A percentile compares a stretch with the other conserved stretches of the same genome.
phyloP scores from a whole-genome alignment of 2,329 filamentous ascomycete genomes.

The Stemphylium beticola region DNA sequence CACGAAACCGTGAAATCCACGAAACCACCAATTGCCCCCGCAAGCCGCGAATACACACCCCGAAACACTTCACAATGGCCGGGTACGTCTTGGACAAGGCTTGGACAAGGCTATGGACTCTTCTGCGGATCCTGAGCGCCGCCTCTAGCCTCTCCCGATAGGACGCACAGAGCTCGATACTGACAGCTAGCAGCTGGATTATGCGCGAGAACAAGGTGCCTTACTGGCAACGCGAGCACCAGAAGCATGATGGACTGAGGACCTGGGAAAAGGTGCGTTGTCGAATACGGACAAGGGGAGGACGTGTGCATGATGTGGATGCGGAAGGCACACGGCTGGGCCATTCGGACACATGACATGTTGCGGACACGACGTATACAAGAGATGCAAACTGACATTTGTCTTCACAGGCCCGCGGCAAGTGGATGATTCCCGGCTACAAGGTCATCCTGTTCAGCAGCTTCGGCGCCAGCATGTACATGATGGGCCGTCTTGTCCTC shows the following conservation, averaged over 20 bases:
- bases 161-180: conserved; percentile 27
- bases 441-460: conserved; percentile 68
- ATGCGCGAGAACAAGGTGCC: conserved; percentile 80
- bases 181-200: conserved; percentile 53
- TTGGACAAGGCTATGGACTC: conserved; percentile 19
- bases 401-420: conserved; percentile 68
- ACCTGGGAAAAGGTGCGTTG: conserved; percentile 78
- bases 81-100: conserved; percentile 47
- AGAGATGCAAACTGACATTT: conserved; percentile 21
- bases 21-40: conserved; percentile 43
- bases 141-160: conserved; percentile 13
- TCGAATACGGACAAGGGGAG: conserved; percentile 14
- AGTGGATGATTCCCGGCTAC: conserved; percentile 71
- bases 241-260: conserved; percentile 73
- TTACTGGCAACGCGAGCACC: conserved; percentile 75
- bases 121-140: conserved; percentile 9
- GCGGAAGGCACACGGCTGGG: neutral
- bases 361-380: neutral
- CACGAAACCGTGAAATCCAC: conserved; percentile 34
- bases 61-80: conserved; percentile 51
- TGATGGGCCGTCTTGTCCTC: conserved; percentile 73
- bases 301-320: conserved; percentile 1
- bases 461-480: conserved; percentile 71
- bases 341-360: neutral
- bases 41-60: conserved; percentile 31